Base-by-base conservation (phyloP, 1,139 yeast genomes). In the Pichia sp. region DNA sequence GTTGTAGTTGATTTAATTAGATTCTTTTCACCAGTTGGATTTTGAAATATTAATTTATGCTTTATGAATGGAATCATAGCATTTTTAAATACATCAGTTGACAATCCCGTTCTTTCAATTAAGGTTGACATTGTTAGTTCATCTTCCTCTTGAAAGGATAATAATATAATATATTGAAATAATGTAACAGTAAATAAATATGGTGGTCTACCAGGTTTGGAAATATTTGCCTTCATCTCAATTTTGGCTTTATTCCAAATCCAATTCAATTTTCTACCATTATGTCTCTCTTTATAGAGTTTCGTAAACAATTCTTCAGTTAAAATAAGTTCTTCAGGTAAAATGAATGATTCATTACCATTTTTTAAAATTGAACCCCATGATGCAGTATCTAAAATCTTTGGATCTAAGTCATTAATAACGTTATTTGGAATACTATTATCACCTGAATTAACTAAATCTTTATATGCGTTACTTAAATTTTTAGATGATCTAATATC, bases 241-340 rank as follows among this genome's bases (percentile, higher is more conserved):
- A 95, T 94, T 62, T 93, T 84, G 34, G 95, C 87, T 58, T 87
- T 80, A 53, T 87, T 85, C 96, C 97, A 93, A 45, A 91, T 72
- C 98, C 98, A 93, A 57, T 85, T 83, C 55, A 93, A 74, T 51
- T 87, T 80, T 61, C 98, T 75, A 13, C 97, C 97, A 47, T 72
- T 76, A 61, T 91, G 96, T 55, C 84, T 84, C 35, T 72, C 68
- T 37, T 76, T 72, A 60, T 91, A 93, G 47, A 83, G 73, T 34
- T 73, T 71, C 46, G 78, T 78, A 44, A 91, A 79, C 46, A 76
- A 74, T 38, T 79, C 77, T 53, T 83, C 78, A 2, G 93, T 77
- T 28, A 71, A 69, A 44, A 68, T 63, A 50, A 93, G 69, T 50
- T 80, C 86, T 3, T 72, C 63, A 3, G 91, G 91, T 37, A 82